Conservation (phyloP, 2,329 filamentous ascomycete species). For the Colletotrichum sp. region DNA sequence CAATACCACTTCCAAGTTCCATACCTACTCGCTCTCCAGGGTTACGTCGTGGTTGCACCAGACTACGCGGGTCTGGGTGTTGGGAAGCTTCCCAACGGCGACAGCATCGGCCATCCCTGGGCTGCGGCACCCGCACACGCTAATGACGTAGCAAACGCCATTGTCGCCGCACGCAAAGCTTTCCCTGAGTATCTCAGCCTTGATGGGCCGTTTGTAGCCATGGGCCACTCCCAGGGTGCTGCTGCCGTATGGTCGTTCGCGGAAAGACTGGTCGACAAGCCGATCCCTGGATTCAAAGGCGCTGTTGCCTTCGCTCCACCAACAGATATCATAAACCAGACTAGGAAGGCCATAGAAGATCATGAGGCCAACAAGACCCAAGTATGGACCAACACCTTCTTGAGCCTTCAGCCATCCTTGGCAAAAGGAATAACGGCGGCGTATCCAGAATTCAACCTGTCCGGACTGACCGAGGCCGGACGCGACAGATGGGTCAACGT, state of each 20-base stretch:
- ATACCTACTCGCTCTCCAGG: not conserved
- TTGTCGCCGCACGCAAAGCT: not conserved
- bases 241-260: not conserved
- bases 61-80: not conserved
- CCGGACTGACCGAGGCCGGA: not conserved
- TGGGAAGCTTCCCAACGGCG: not conserved
- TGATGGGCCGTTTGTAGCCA: accelerated
- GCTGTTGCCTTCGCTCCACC: not conserved
- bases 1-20: not conserved
- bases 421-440: not conserved
- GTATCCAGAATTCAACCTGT: not conserved
- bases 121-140: not conserved
- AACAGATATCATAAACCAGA: not conserved
- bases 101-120: not conserved
- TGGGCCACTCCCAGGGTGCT: not conserved
- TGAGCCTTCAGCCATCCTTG: not conserved
- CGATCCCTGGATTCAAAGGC: accelerated
- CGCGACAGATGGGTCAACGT: not conserved
- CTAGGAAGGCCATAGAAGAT: not conserved
- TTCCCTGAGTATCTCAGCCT: not conserved
- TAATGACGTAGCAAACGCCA: not conserved
- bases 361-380: not conserved
- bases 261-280: not conserved
- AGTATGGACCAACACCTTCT: not conserved
- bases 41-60: not conserved